These are phyloP conservation scores for Ophiostoma pallidulum DNA, from an alignment of 2,329 filamentous ascomycete species.

Conservation along the genomic window DNA sequence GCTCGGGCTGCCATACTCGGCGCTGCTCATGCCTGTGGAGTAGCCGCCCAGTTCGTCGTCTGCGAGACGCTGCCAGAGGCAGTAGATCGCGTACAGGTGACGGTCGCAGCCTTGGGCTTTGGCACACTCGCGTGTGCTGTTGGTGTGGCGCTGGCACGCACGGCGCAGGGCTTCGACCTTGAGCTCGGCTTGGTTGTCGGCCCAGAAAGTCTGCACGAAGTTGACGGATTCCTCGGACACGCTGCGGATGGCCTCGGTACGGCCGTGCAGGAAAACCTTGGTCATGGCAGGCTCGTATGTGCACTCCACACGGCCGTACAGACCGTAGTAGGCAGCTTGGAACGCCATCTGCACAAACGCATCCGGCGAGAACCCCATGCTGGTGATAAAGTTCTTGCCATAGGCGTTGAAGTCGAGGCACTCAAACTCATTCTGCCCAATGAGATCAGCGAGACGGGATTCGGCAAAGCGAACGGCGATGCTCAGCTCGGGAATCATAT, in stretches of 20 bases:
- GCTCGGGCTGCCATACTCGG: constrained; percentile 3
- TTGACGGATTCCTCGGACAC: constrained; percentile 76
- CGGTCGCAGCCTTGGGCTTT: constrained; percentile 87
- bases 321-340: constrained; percentile 93
- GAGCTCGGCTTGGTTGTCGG: constrained; percentile 67
- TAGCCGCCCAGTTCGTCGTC: constrained; percentile 57
- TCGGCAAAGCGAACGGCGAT: constrained; percentile 93
- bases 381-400: constrained; percentile 96
- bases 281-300: constrained; percentile 99
- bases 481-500: constrained; percentile 84
- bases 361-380: constrained; percentile 92
- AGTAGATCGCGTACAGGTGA: constrained; percentile 88
- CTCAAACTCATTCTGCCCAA: constrained; percentile 92
- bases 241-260: constrained; percentile 85
- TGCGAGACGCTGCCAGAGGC: constrained; percentile 83
- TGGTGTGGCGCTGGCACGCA: constrained; percentile 75
- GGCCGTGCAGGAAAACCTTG: constrained; percentile 83
- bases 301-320: constrained; percentile 89
- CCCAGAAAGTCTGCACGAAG: constrained; percentile 93
- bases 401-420: constrained; percentile 83
- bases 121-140: constrained; percentile 71
- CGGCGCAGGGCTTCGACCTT: constrained; percentile 81
- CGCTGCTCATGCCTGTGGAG: constrained; percentile 28
- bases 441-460: constrained; percentile 84
- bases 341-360: constrained; percentile 99